Percentiles rank a stretch among this genome's conserved stretches.
phyloP scores from a whole-genome alignment of 192 early-diverging fungal genomes.

The Diversispora epigaea region DNA sequence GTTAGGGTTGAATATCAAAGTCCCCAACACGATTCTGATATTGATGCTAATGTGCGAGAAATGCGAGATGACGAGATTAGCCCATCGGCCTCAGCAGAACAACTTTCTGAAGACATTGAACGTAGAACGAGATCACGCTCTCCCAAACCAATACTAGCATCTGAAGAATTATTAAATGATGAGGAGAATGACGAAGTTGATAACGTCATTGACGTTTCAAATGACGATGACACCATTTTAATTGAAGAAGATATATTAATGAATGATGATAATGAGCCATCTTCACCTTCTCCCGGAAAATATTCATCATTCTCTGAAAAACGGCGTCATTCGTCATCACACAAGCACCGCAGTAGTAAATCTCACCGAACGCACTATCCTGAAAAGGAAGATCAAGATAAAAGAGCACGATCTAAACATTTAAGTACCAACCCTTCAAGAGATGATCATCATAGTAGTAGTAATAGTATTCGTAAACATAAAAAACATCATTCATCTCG shows the following conservation, averaged over 20 bases:
- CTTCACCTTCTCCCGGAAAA: constrained; percentile 13
- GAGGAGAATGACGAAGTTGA: not conserved
- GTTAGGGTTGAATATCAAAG: not conserved
- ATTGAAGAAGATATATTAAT: not conserved
- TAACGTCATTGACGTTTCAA: constrained; percentile 20
- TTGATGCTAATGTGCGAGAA: not conserved
- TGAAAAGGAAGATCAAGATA: constrained; percentile 14
- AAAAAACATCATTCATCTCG: constrained; percentile 11
- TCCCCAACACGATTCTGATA: not conserved
- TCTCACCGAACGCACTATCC: constrained; percentile 20
- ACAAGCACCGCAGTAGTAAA: constrained; percentile 3
- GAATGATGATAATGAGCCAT: not conserved
- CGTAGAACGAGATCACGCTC: not conserved
- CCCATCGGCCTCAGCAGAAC: not conserved
- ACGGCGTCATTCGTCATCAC: constrained; percentile 17
- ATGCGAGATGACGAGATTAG: not conserved
- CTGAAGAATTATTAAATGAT: constrained; percentile 3
- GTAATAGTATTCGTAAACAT: constrained; percentile 1
- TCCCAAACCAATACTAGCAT: not conserved
- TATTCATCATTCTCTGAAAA: not conserved
- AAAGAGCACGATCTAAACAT: constrained; percentile 5
- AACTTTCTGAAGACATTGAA: constrained; percentile 1
- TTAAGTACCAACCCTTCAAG: not conserved
- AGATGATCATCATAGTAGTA: constrained; percentile 16
- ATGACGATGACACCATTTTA: constrained; percentile 1